Evolutionary conservation across 2,329 filamentous ascomycete genomes (phyloP).

Genomic region (Akanthomyces uredinophilus): DNA sequence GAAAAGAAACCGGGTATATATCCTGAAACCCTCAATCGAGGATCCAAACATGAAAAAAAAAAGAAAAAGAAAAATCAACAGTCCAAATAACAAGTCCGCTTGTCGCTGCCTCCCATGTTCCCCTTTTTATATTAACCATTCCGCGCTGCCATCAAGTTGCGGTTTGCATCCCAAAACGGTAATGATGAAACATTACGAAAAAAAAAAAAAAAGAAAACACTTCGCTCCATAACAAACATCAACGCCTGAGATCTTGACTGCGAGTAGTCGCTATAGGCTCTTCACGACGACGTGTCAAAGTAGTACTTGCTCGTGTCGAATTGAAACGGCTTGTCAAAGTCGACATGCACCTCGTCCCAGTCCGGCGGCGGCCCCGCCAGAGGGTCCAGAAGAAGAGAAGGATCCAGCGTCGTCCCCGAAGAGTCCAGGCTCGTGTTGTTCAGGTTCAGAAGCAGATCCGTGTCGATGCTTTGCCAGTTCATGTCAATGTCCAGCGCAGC

Average conservation of each 20-base stretch:
- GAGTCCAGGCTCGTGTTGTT: constrained; percentile 28
- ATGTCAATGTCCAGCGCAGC: constrained; percentile 49
- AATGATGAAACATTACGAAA: constrained; percentile 12
- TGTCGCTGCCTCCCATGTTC: constrained; percentile 9
- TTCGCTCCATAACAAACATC: neutral
- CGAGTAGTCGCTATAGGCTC: neutral
- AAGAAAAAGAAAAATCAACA: constrained; percentile 11
- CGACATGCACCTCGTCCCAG: constrained; percentile 47
- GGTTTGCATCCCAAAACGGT: constrained; percentile 8
- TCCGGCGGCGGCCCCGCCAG: constrained; percentile 23
- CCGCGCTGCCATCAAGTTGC: neutral
- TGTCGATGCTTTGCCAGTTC: constrained; percentile 46
- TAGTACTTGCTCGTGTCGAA: constrained; percentile 41
- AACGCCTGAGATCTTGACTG: neutral
- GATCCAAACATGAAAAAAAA: neutral
- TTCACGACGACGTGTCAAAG: constrained; percentile 22
- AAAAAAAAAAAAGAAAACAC: constrained; percentile 2
- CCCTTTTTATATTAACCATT: constrained; percentile 11
- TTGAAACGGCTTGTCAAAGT: constrained; percentile 49
- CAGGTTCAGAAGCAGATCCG: constrained; percentile 40
- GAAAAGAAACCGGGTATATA: constrained; percentile 15
- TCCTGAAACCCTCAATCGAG: constrained; percentile 17
- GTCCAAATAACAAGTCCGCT: constrained; percentile 9
- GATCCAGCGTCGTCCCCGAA: constrained; percentile 21
- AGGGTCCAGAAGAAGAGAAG: constrained; percentile 26